phyloP scores from a whole-genome alignment of 768 basidiomycete genomes.

The Phanerodontia chrysosporium region DNA sequence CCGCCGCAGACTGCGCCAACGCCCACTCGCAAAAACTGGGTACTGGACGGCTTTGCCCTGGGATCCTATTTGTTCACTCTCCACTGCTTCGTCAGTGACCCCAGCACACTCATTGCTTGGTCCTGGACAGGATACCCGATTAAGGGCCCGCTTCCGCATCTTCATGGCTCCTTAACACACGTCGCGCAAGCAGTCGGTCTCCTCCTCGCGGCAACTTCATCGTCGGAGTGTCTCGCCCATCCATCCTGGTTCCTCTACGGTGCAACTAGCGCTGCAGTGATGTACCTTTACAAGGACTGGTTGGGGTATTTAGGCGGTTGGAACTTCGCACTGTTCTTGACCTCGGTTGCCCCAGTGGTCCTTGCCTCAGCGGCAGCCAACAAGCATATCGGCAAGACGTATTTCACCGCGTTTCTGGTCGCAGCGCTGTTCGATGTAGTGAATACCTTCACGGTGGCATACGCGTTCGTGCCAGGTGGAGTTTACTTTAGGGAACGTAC shows the following conservation, averaged over 20 bases:
- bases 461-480: constrained; percentile 87
- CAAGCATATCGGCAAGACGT: constrained; percentile 38
- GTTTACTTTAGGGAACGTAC: constrained; percentile 72
- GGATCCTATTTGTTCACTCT: constrained; percentile 69
- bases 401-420: constrained; percentile 53
- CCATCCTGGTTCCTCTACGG: constrained; percentile 56
- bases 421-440: constrained; percentile 62
- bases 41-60: constrained; percentile 48
- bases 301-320: constrained; percentile 66
- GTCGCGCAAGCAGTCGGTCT: constrained; percentile 58
- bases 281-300: constrained; percentile 66
- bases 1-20: background rate
- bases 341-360: constrained; percentile 56
- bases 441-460: constrained; percentile 81
- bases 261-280: constrained; percentile 43
- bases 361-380: constrained; percentile 42
- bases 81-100: constrained; percentile 69
- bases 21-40: constrained; percentile 25
- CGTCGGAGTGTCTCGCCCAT: constrained; percentile 25
- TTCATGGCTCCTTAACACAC: constrained; percentile 68
- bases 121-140: constrained; percentile 86
- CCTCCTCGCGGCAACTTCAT: constrained; percentile 31
- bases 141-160: constrained; percentile 67
- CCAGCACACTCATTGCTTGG: constrained; percentile 79
- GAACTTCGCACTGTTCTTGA: constrained; percentile 55